phyloP scores from a whole-genome alignment of 306 rosid genomes.

The Vigna reflexopilosa region DNA sequence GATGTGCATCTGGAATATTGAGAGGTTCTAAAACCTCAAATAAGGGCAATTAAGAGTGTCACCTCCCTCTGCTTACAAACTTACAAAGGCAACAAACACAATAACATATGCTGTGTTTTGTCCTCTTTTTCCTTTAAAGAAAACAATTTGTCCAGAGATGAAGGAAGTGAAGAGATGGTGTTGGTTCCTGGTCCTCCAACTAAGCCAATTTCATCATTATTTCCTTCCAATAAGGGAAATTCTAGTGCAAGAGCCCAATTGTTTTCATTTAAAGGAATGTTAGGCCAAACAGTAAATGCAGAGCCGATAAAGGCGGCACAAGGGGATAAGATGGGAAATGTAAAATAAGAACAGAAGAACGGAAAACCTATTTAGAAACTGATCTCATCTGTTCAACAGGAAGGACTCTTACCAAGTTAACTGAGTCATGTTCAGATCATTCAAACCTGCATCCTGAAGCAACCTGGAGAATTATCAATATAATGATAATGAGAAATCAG shows the following conservation, averaged over 20 bases:
- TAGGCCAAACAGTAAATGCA: conserved; percentile 11
- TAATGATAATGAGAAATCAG: conserved; percentile 29
- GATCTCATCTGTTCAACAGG: conserved; percentile 15
- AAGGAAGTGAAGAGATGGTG: conserved; percentile 23
- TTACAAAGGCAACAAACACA: neutral
- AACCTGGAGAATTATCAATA: conserved; percentile 62
- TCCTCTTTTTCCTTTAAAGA: neutral
- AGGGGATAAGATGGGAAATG: conserved; percentile 13
- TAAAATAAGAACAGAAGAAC: conserved; percentile 5
- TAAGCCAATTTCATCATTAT: neutral
- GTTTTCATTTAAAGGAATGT: conserved; percentile 2
- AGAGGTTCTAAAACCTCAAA: neutral
- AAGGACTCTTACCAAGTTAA: conserved; percentile 72
- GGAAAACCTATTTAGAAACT: conserved; percentile 1
- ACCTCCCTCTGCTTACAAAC: neutral
- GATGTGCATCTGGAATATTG: neutral
- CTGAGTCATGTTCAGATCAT: conserved; percentile 81
- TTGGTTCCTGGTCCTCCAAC: conserved; percentile 26
- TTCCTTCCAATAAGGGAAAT: conserved; percentile 25
- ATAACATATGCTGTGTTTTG: neutral
- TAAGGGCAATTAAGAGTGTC: neutral
- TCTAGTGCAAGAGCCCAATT: neutral
- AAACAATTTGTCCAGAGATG: neutral
- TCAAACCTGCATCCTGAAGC: conserved; percentile 84
- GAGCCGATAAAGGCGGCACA: neutral